Base-by-base conservation (phyloP, 495 filamentous ascomycete genomes). In the Antarctomyces pellizariae region DNA sequence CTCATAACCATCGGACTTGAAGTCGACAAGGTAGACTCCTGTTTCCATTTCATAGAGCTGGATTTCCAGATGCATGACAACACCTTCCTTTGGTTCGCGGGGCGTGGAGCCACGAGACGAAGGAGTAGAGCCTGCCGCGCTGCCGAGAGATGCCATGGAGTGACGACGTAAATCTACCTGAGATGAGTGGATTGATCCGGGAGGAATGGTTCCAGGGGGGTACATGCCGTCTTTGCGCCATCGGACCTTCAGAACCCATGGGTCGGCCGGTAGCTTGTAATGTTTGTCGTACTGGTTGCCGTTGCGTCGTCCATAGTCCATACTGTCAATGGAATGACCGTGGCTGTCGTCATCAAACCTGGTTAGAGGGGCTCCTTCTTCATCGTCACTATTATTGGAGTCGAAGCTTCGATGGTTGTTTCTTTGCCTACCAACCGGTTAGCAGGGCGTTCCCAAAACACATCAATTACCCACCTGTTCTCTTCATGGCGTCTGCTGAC, bases 1-100 rank as follows among this genome's bases (percentile, higher is more conserved):
- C 48, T 97, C 86, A 47, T 97, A 97, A 4, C 86, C 86, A n/a
- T 83, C 80, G 42, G 86, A 92, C 43, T 90, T 95, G 62, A 97
- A 95, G 46, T 97, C 86, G 14, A 97, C 86, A 36, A 95, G 72
- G 48, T 83, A 97, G 37, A 82, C 83, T 30, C 76, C 75, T 20
- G 69, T 66, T 47, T 97, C 86, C 49, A 97, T 73, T 41, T 84
- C 75, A 46, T 97, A 97, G 16, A 97, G 69, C 46, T 97, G 86
- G 31, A 97, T 89, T 28, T 86, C 82, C 46, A 95, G 69, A 39
- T 89, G 84, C 35, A 95, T 79, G 35, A 65, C 71, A 13, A 76
- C 60, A 25, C 63, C 60, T 27, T 75, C 57, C 6, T 55, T 53
- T 13, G 50, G 54, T 13, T 42, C 64, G 7, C 47, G 54, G 16